Evolutionary conservation across 1,139 yeast species (phyloP).

Genomic region (Protomyces arabidopsidicola): DNA sequence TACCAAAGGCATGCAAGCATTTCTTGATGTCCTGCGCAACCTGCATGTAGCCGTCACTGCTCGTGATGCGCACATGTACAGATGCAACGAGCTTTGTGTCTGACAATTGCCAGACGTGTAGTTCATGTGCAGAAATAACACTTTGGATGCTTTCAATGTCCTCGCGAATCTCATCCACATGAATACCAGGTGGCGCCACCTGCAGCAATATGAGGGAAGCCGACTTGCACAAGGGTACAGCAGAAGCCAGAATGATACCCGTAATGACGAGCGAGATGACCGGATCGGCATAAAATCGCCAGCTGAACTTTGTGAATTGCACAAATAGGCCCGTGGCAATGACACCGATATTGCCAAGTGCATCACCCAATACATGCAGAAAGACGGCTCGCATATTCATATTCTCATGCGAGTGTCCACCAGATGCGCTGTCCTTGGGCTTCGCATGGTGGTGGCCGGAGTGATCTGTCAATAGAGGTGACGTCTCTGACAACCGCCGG

Average conservation of each 20-base stretch:
- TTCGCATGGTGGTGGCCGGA: slow-evolving; percentile 32
- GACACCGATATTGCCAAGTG: slow-evolving; percentile 91
- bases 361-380: slow-evolving; percentile 92
- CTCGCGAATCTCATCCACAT: slow-evolving; percentile 66
- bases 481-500: slow-evolving; percentile 36
- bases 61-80: slow-evolving; percentile 69
- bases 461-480: slow-evolving; percentile 39
- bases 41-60: slow-evolving; percentile 50
- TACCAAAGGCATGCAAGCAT: slow-evolving; percentile 75
- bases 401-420: slow-evolving; percentile 42
- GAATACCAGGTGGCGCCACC: slow-evolving; percentile 80
- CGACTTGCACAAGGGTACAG: slow-evolving; percentile 80
- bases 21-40: slow-evolving; percentile 73
- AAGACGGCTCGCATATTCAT: slow-evolving; percentile 93
- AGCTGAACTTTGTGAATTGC: slow-evolving; percentile 85
- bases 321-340: slow-evolving; percentile 82
- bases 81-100: slow-evolving; percentile 86
- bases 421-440: slow-evolving; percentile 34
- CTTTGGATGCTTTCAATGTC: slow-evolving; percentile 58
- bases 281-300: slow-evolving; percentile 88
- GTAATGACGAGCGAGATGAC: slow-evolving; percentile 79
- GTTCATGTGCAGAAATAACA: slow-evolving; percentile 82
- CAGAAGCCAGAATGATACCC: slow-evolving; percentile 79
- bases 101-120: slow-evolving; percentile 93
- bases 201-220: slow-evolving; percentile 84